Evolutionary conservation across 176 grass and related monocot genomes (phyloP), one percentile per base, ranked within the genome.

Genomic region (Musa troglodytarum): DNA sequence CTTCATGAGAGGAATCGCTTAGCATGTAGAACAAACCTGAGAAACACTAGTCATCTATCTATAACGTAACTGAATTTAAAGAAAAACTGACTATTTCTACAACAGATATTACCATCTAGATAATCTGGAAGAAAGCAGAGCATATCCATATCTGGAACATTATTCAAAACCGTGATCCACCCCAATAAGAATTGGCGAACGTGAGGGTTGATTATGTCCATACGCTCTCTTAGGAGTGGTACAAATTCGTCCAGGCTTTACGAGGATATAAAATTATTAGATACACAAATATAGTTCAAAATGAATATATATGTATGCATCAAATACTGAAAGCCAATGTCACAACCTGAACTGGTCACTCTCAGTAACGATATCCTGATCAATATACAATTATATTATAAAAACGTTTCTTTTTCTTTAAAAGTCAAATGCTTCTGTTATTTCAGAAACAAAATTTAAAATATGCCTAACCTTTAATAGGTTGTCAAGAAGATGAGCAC

Each of bases 171-270:
- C 52, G 96, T 95, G 73, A 99, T 99, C 96, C 96, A 99, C 21
- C 96, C 96, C 53, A 99, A 91, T 88, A 99, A 84, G 84, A 99
- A 99, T 86, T 95, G 96, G 5, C 96, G 81, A 28, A 99, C 96
- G 69, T 87, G 89, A 72, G 91, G 96, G 71, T 99, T 99, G 81
- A 99, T 82, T 51, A 99, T 91, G 78, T 99, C 94, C 96, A 99
- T 99, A 51, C 96, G 91, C 77, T 95, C 96, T 82, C 88, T 99
- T 83, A 99, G 68, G 52, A 99, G 88, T 64, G 96, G 96, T 92
- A 99, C 95, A 82, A 99, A 99, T 85, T 99, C 96, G 89, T 99
- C 91, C 85, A 99, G 94, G 96, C 96, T 99, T 82, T 82, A 99
- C 76, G 65, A 53, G 83, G 67, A 83, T 34, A 34, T 34, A 34